These are phyloP conservation scores for Salvia sclarea DNA, from an alignment of 305 asterid genomes.

Conservation along the genomic window DNA sequence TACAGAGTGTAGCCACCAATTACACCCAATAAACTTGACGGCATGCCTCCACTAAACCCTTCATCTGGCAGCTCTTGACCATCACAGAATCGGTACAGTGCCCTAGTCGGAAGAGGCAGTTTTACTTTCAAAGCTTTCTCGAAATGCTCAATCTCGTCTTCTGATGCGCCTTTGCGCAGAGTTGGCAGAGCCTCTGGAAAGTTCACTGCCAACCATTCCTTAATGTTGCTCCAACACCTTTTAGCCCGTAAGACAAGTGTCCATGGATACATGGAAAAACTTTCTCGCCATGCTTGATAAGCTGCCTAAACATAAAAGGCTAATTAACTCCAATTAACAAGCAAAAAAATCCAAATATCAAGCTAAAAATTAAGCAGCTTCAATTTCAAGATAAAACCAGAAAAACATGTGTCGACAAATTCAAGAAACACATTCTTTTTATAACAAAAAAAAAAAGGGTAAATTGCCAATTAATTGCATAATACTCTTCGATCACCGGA, in stretches of 20 bases:
- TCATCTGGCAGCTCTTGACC: constrained; percentile 67
- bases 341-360: background rate
- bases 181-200: constrained; percentile 80
- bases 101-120: constrained; percentile 85
- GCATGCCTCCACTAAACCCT: constrained; percentile 37
- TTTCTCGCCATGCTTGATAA: constrained; percentile 73
- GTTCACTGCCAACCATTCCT: constrained; percentile 60
- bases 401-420: background rate
- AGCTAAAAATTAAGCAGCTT: background rate
- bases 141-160: constrained; percentile 60
- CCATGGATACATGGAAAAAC: constrained; percentile 82
- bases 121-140: constrained; percentile 65
- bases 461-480: no score
- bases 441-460: no score
- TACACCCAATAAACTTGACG: constrained; percentile 63
- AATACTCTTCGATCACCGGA: no score
- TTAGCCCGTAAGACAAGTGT: constrained; percentile 70
- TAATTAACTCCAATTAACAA: constrained; percentile 13
- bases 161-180: constrained; percentile 75
- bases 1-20: constrained; percentile 89
- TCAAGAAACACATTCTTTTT: background rate
- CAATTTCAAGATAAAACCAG: background rate
- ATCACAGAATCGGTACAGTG: constrained; percentile 78
- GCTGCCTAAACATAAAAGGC: constrained; percentile 53
- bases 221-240: constrained; percentile 69